Base-by-base conservation (phyloP, 768 basidiomycete genomes). In the Termitomyces sp. region DNA sequence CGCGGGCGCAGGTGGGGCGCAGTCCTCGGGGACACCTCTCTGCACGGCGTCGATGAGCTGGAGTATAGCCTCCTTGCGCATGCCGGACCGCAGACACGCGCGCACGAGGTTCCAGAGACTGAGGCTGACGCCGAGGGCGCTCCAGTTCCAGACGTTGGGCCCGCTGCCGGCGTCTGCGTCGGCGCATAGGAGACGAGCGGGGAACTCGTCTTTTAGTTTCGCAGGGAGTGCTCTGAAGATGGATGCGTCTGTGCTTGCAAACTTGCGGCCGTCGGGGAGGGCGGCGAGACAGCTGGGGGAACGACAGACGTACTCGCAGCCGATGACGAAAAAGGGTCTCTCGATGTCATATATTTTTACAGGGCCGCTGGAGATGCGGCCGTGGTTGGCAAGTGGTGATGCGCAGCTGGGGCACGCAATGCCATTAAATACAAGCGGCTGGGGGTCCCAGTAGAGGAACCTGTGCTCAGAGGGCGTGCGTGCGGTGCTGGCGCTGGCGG, bases 361-460 rank as follows among this genome's bases (percentile, higher is more conserved):
- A 0, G 91, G 91, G 0, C 90, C 89, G 0, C 82, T 81, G 61
- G 78, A 82, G 70, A 92, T 91, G 44, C 87, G 82, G 3, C 91
- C 91, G 36, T 81, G 80, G 71, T 92, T 89, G 36, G 69, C 63
- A 41, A 93, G 79, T 1, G 85, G 79, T 5, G 78, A 67, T 7
- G 82, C 72, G 67, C 91, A 93, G 46, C 67, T 76, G 0, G 89
- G 88, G 64, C 91, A 93, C 1, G 83, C 77, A 47, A 93, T 88
- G 4, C 91, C 91, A 60, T 91, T 89, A 75, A 92, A 89, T 9
- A 91, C 84, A 50, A 93, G 82, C 0, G 90, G 88, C 51, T 86
- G 85, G 0, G 91, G 91, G 61, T 93, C 91, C 91, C 91, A 93
- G 64, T 89, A 93, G n/a, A 93, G 74, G 72, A 93, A 93, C 4